Evolutionary conservation across 2,329 filamentous ascomycete species (phyloP), one percentile per base, ranked within the genome.

Genomic region (Penicillium sp.): DNA sequence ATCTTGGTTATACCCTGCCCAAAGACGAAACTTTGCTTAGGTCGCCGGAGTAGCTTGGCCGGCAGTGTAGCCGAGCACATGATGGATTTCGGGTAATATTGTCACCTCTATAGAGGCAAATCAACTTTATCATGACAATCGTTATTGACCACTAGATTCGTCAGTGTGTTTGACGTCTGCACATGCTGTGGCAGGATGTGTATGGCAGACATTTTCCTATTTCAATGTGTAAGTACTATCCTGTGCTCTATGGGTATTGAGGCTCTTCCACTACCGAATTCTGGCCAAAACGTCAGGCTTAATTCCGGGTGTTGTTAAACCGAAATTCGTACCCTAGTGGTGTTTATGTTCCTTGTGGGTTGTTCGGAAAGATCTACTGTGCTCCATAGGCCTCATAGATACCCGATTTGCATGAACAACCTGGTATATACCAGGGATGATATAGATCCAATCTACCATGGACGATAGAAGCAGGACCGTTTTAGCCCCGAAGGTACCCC

Each of bases 71-170:
- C 46, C 26, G 31, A 31, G 33, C 40, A 31, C 51, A 54, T 44
- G 37, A 53, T 33, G 9, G 26, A 26, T 33, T 38, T 55, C 52
- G 52, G 46, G 46, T 43, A 36, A 30, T 55, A 55, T 50, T 33
- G 38, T 42, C 33, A 50, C 17, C 33, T 6, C 3, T 5, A 25
- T 28, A 11, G 38, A 40, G 37, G 31, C 14, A 31, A 35, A 22
- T 16, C 11, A 6, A 16, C 17, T 50, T 17, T 9, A 41, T 17
- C 3, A 38, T 19, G 17, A 16, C 17, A 19, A 25, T 33, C 11
- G 1, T 16, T 8, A 16, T 53, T 33, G 40, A 28, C 25, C 38
- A 17, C 33, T 36, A 38, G 33, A 45, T 50, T 38, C 25, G 33
- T 44, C 26, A 19, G 35, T 33, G 16, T 38, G 46, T 17, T 40